Conservation (phyloP, 2,329 filamentous ascomycete species). For the Balansia obtecta region DNA sequence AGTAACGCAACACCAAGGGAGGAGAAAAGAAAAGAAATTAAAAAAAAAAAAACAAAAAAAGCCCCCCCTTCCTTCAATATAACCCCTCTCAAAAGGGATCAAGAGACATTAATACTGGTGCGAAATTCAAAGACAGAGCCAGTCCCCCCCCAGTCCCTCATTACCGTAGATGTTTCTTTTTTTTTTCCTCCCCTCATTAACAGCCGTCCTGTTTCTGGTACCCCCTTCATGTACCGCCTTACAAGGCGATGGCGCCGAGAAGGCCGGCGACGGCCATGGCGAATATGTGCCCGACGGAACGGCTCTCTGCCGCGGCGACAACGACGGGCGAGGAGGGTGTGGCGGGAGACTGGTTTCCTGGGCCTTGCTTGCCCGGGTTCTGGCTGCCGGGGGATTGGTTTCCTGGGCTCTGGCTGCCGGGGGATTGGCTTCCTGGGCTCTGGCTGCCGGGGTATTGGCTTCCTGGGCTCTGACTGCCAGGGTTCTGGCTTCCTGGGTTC, state of each 20-base stretch:
- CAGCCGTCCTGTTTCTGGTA: neutral
- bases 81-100: too few relatives aligned
- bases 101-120: too few relatives aligned
- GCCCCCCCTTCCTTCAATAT: neutral
- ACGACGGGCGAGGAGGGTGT: neutral
- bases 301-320: slow-evolving; percentile 9
- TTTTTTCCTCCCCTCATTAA: too few relatives aligned
- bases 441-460: neutral
- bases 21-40: neutral
- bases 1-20: neutral
- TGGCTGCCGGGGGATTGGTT: neutral
- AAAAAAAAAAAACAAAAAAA: too few relatives aligned
- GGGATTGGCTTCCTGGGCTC: too few relatives aligned
- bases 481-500: neutral
- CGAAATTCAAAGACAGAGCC: too few relatives aligned
- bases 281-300: slow-evolving; percentile 11
- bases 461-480: neutral
- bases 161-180: too few relatives aligned
- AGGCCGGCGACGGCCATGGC: slow-evolving; percentile 17
- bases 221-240: neutral
- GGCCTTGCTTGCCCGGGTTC: neutral
- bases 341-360: neutral
- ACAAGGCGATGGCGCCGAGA: slow-evolving; percentile 19
- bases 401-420: neutral
- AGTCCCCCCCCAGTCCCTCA: too few relatives aligned